Evolutionary conservation across 2,329 filamentous ascomycete genomes (phyloP), one percentile per base, ranked within the genome.

Genomic region (Colletotrichum filicis): DNA sequence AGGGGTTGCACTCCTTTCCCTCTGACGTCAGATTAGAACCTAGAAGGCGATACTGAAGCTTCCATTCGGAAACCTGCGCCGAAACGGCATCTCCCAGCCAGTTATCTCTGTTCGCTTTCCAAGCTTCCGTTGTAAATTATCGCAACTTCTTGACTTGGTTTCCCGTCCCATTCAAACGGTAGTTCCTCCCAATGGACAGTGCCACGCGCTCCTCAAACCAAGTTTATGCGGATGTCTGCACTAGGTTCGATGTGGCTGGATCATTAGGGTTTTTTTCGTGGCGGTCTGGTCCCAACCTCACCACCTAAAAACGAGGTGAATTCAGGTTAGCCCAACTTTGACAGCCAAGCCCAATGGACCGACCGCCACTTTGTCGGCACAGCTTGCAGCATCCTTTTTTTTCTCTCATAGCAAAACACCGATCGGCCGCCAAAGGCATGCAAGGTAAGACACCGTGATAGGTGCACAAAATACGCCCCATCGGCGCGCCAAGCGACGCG

Each of bases 401-500:
- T 26, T 46, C 24, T 30, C 64, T 11, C 24, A 22, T n/a, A 32
- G 26, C 37, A 49, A 49, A 49, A 49, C 42, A 19, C 42, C n/a
- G 42, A 49, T 49, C 42, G 42, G 42, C 42, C 42, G 42, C 19
- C 42, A n/a, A 49, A 49, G 42, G 42, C 42, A 49, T 49, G 42
- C 42, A n/a, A 49, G 42, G 42, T 49, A 19, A 49, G n/a, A 9
- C 5, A n/a, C 42, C 37, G 37, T 19, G 37, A 42, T 42, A 42
- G 37, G 19, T 49, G 42, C 4, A 49, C 16, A 49, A 49, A 28
- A 32, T 42, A 14, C 19, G 42, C 37, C 59, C 28, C 16, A 37
- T 22, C 30, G 35, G 46, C 68, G 68, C 56, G 69, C 65, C 69
- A 72, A 72, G 69, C 69, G 14, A 59, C 52, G 53, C 58, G 65